These are phyloP conservation scores for Aspergillus sclerotiicarbonarius DNA, from an alignment of 495 filamentous ascomycete genomes.

Conservation along the genomic window DNA sequence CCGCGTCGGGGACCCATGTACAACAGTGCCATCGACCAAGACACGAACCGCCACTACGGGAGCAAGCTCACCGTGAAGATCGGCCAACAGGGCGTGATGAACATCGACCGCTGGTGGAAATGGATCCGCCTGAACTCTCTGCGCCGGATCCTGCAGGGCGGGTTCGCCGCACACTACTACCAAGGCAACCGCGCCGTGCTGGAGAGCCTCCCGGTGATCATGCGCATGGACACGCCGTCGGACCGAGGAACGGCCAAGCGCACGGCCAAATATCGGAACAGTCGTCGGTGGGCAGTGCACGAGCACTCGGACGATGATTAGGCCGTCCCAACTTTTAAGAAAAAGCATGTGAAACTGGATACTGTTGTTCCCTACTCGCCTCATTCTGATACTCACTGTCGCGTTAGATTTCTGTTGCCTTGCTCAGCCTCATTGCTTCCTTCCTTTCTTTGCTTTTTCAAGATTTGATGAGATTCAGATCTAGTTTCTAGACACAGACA, in stretches of 20 bases:
- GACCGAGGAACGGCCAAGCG: constrained; percentile 36
- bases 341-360: not conserved
- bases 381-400: not conserved
- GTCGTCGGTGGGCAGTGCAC: constrained; percentile 33
- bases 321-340: not conserved
- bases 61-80: constrained; percentile 75
- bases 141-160: constrained; percentile 73
- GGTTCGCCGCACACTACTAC: constrained; percentile 82
- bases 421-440: not conserved
- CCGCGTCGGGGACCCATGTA: constrained; percentile 70
- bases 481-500: not conserved
- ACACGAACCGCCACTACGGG: constrained; percentile 71
- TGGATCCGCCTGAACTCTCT: constrained; percentile 73
- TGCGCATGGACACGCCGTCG: constrained; percentile 27
- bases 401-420: not conserved
- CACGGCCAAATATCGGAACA: constrained; percentile 35
- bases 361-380: not conserved
- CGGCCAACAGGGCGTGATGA: constrained; percentile 66
- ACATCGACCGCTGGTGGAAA: constrained; percentile 91
- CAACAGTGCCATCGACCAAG: constrained; percentile 68
- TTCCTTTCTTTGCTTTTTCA: not conserved
- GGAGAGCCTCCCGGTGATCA: constrained; percentile 64
- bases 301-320: constrained; percentile 21
- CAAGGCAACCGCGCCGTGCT: constrained; percentile 76
- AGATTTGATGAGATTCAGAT: not conserved